Evolutionary conservation across 2,329 filamentous ascomycete species (phyloP).

Genomic region (Cladosporium sphaerospermum): DNA sequence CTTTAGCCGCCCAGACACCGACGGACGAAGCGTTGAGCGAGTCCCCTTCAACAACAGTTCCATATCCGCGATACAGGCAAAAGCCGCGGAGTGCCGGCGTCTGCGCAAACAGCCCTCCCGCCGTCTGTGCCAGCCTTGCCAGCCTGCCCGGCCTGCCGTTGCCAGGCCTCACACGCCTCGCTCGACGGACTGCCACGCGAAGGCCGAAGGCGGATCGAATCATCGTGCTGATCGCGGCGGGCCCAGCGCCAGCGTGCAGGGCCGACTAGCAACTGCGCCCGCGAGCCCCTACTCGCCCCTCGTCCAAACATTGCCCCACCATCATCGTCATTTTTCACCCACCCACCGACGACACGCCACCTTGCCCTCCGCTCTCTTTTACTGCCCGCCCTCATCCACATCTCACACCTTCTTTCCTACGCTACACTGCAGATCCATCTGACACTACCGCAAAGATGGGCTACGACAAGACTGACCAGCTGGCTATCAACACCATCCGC

Average conservation of each 20-base stretch:
- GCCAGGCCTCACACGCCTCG: background rate
- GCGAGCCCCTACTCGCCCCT: background rate
- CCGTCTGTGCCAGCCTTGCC: background rate
- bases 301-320: slow-evolving; percentile 2
- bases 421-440: slow-evolving; percentile 6
- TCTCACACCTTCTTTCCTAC: background rate
- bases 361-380: background rate
- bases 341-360: slow-evolving; percentile 6
- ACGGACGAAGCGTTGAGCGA: background rate
- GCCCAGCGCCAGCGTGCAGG: background rate
- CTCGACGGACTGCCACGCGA: slow-evolving; percentile 1
- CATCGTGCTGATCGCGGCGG: slow-evolving; percentile 3
- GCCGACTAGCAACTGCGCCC: background rate
- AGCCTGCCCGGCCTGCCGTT: background rate
- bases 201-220: background rate
- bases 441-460: slow-evolving; percentile 57
- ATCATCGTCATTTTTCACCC: slow-evolving; percentile 9
- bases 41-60: background rate
- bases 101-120: background rate
- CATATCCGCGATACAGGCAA: slow-evolving; percentile 5
- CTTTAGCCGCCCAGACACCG: slow-evolving; percentile 11
- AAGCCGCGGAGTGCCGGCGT: background rate
- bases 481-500: slow-evolving; percentile 97
- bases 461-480: slow-evolving; percentile 79
- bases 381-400: background rate